Evolutionary conservation across 306 rosid species (phyloP), one percentile per base, ranked within the genome.

Genomic region (Mimosa bimucronata): DNA sequence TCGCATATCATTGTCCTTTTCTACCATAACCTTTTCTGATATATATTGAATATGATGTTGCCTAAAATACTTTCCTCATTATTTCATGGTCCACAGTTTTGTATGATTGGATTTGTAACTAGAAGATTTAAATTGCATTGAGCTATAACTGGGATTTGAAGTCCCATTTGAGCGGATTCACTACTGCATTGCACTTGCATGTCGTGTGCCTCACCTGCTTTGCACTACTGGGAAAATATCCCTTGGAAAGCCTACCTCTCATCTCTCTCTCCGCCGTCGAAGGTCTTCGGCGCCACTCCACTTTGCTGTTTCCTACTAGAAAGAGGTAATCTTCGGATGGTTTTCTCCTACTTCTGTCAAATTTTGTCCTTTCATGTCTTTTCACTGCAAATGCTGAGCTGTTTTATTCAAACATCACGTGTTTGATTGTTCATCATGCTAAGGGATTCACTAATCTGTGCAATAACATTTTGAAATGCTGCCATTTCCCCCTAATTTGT

Each of bases 1-100:
- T 50, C 74, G 67, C 67, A 60, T 11, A 57, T 73, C 75, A 21
- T 71, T 58, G 45, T 53, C 48, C 50, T 15, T 48, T 16, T n/a
- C 30, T 29, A 34, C 64, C 76, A 83, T 76, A 71, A 71, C 29
- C 50, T 73, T 79, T 67, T 76, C 42, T 50, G 5, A 53, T 60
- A 57, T 66, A 73, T 44, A 60, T 21, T 21, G 30, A 71, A 65
- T 66, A 15, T 52, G 57, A 38, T 28, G 71, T 74, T 66, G 38
- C 71, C 53, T 21, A 55, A 69, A 55, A 21, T 62, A 42, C 74
- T 19, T 14, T 16, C 16, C 16, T 73, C 44, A 34, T 42, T 42
- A 64, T 74, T 18, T 66, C n/a, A n/a, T 28, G 74, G 52, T 60
- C 1, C 5, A 53, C 61, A 30, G 60, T 81, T 77, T 44, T 73